Percentiles rank a stretch among this genome's conserved stretches.
These are phyloP conservation scores for Tetrastigma voinierianum DNA, from an alignment of 164 flowering plant genomes.

Conservation along the genomic window DNA sequence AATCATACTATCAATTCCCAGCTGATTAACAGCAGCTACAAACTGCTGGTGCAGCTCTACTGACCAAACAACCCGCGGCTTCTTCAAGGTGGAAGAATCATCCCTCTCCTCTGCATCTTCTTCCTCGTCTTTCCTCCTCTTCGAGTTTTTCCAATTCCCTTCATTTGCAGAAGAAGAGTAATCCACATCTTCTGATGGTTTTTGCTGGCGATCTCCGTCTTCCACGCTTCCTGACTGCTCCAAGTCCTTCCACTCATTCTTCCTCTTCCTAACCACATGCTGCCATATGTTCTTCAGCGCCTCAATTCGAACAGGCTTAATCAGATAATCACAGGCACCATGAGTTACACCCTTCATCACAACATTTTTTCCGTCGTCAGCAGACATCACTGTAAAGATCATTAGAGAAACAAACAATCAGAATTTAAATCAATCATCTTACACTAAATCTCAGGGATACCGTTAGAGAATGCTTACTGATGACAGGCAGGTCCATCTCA, in stretches of 20 bases:
- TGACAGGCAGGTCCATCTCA: slow-evolving; percentile 90
- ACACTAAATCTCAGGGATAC: not conserved
- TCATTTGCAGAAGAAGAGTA: slow-evolving; percentile 77
- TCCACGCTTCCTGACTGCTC: slow-evolving; percentile 75
- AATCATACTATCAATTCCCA: slow-evolving; percentile 84
- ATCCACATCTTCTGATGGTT: slow-evolving; percentile 60
- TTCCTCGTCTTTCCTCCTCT: slow-evolving; percentile 81
- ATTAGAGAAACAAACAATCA: slow-evolving; percentile 5
- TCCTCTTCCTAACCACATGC: slow-evolving; percentile 86
- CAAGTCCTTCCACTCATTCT: slow-evolving; percentile 64
- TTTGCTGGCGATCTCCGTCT: slow-evolving; percentile 54
- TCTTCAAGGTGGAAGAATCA: slow-evolving; percentile 73
- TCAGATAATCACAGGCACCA: slow-evolving; percentile 92
- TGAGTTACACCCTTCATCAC: slow-evolving; percentile 94
- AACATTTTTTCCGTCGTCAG: slow-evolving; percentile 69
- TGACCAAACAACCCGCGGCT: slow-evolving; percentile 95
- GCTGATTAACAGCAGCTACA: slow-evolving; percentile 82
- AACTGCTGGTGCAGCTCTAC: slow-evolving; percentile 93
- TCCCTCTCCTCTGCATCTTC: slow-evolving; percentile 69
- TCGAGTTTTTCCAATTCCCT: slow-evolving; percentile 63
- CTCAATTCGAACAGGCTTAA: slow-evolving; percentile 88
- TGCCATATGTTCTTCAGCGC: slow-evolving; percentile 93
- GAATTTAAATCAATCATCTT: not conserved
- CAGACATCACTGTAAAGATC: slow-evolving; percentile 84
- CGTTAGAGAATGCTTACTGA: slow-evolving; percentile 45